Percentiles rank a stretch among this genome's conserved stretches.
Evolutionary conservation across 2,329 filamentous ascomycete genomes (phyloP).

Genomic region (Dendrostoma leiphaemia): DNA sequence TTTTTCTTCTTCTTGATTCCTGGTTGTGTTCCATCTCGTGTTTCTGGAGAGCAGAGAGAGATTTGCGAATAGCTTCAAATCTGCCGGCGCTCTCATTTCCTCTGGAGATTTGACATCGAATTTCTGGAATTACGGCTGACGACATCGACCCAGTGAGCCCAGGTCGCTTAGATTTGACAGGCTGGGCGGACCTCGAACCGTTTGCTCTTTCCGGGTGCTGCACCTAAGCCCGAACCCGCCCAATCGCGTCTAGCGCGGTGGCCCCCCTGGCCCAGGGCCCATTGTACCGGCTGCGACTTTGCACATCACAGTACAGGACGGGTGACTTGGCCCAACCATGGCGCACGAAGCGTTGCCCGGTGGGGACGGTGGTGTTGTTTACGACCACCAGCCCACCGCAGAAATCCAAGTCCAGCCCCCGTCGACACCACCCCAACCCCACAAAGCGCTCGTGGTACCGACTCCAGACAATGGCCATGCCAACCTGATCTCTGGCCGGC

Average conservation of each 20-base stretch:
- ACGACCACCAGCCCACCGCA: no score
- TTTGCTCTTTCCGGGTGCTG: no score
- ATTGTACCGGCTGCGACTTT: neutral
- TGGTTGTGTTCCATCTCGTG: no score
- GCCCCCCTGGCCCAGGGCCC: neutral
- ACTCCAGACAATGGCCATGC: neutral
- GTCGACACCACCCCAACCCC: conserved; percentile 14
- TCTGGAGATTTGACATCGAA: neutral
- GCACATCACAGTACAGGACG: neutral
- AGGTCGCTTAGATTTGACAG: neutral
- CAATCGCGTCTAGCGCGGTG: neutral
- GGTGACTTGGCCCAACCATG: neutral
- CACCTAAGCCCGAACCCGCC: neutral
- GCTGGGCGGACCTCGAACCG: no score
- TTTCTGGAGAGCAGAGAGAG: no score
- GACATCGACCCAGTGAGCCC: neutral
- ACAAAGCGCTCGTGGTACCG: conserved; percentile 1
- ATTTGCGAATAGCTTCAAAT: conserved; percentile 1
- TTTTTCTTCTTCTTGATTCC: neutral
- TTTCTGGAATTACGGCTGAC: neutral
- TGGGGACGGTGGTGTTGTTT: neutral
- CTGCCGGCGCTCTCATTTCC: neutral
- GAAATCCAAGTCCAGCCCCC: neutral
- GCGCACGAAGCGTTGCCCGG: neutral
- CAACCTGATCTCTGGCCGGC: neutral